Base-by-base conservation (phyloP, 805 yeast genomes). In the Metschnikowia lachancei region DNA sequence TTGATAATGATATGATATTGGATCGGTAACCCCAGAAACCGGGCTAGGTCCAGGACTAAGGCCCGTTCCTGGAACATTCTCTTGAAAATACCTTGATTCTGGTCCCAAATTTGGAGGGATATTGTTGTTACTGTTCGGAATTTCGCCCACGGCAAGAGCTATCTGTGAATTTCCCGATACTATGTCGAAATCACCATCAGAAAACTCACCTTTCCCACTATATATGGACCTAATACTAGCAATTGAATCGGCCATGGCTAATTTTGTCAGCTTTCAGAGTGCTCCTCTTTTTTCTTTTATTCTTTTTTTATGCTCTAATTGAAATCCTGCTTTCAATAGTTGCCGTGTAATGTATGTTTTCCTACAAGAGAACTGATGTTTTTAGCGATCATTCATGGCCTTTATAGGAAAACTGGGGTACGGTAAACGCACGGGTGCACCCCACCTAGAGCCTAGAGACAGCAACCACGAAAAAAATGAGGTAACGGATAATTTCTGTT, bases 211-310 rank as follows among this genome's bases (percentile, higher is more conserved):
- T 37, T 59, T 64, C 1, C 76, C 75, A 45, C 70, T 66, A 46
- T 54, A 61, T 9, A 70, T 64, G 14, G 74, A 67, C 49, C 62
- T 67, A 29, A 70, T 61, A 46, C 73, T 68, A 36, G 75, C 75
- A 10, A 67, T 70, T n/a, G 74, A 72, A 46, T 70, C 70, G 31
- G 74, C 61, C 75, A 70, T 70, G 11, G 33, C 47, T 10, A 38
- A 16, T 30, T 13, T 9, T 30, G 17, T 26, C 12, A 3, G 28
- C 24, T 4, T 4, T 8, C 24, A 22, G n/a, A n/a, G n/a, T n/a
- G n/a, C n/a, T n/a, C 32, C 20, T 34, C 7, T 30, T 33, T 33
- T 14, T 17, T 10, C 4, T 36, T 36, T 36, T 36, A 2, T 13
- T 13, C 2, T 12, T 20, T 9, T 20, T 18, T 2, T 36, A 5